phyloP scores from a whole-genome alignment of 2,329 filamentous ascomycete species.

The Fusarium pseudonygamai region DNA sequence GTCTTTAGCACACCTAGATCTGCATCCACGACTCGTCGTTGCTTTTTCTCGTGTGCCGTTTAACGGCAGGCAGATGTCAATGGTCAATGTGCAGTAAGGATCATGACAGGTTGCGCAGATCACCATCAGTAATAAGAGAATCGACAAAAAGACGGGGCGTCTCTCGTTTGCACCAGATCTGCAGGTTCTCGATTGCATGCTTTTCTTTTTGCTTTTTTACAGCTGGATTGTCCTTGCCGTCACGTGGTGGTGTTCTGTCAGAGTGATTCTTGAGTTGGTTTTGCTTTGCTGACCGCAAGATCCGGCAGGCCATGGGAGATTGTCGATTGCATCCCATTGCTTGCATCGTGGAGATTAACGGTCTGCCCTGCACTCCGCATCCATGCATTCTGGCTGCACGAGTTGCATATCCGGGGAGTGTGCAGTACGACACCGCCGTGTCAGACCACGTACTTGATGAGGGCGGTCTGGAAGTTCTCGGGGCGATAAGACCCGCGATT shows the following conservation, averaged over 20 bases:
- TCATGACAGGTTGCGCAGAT: slow-evolving; percentile 15
- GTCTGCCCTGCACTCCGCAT: slow-evolving; percentile 19
- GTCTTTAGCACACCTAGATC: slow-evolving; percentile 21
- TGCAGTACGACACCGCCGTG: slow-evolving; percentile 11
- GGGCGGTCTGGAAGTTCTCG: slow-evolving; percentile 34
- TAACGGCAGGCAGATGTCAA: slow-evolving; percentile 5
- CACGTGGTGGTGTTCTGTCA: neutral
- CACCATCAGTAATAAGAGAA: slow-evolving; percentile 16
- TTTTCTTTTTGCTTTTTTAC: slow-evolving; percentile 15
- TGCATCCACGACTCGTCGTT: slow-evolving; percentile 11
- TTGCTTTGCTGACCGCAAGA: slow-evolving; percentile 24
- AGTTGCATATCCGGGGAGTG: slow-evolving; percentile 16
- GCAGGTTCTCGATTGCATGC: slow-evolving; percentile 17
- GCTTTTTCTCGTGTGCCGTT: slow-evolving; percentile 10
- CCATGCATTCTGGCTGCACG: slow-evolving; percentile 20
- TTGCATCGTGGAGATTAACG: slow-evolving; percentile 27
- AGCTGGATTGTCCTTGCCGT: neutral
- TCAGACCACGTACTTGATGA: slow-evolving; percentile 10
- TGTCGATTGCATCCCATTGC: slow-evolving; percentile 21
- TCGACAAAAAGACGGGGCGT: slow-evolving; percentile 21
- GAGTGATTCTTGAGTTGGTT: neutral
- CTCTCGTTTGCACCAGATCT: slow-evolving; percentile 13
- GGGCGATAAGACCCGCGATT: slow-evolving; percentile 12
- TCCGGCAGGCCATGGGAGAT: slow-evolving; percentile 8
- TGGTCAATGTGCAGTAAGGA: slow-evolving; percentile 12